These are phyloP conservation scores for Calonectria pauciramosa DNA, from an alignment of 2,329 filamentous ascomycete species.

Conservation along the genomic window DNA sequence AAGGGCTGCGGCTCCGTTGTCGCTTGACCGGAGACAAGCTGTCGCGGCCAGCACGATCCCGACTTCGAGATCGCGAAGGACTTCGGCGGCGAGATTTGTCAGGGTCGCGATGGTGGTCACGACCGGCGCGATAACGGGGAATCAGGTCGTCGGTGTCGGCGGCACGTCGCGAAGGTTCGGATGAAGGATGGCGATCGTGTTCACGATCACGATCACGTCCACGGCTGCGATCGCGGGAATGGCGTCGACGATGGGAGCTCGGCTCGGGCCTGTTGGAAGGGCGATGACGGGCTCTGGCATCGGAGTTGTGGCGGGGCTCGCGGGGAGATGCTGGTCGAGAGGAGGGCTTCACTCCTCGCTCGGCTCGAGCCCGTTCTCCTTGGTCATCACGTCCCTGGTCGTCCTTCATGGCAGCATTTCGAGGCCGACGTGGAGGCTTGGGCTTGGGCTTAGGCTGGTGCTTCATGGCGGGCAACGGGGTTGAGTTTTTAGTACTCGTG, in stretches of 20 bases:
- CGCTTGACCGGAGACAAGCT: slow-evolving; percentile 58
- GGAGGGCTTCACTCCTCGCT: slow-evolving; percentile 51
- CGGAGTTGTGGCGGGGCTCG: slow-evolving; percentile 47
- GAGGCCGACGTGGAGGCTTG: slow-evolving; percentile 52
- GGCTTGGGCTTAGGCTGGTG: slow-evolving; percentile 48
- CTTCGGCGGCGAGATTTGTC: slow-evolving; percentile 51
- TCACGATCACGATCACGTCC: slow-evolving; percentile 52
- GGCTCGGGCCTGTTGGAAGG: slow-evolving; percentile 50
- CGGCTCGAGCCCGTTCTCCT: slow-evolving; percentile 53
- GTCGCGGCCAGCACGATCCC: slow-evolving; percentile 46
- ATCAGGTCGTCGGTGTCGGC: slow-evolving; percentile 54
- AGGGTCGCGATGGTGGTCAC: slow-evolving; percentile 47
- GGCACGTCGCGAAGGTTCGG: slow-evolving; percentile 45
- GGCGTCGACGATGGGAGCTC: slow-evolving; percentile 53
- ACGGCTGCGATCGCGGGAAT: slow-evolving; percentile 56
- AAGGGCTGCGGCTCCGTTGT: slow-evolving; percentile 58
- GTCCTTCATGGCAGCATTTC: slow-evolving; percentile 59
- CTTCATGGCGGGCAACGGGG: slow-evolving; percentile 47
- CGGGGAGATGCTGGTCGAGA: slow-evolving; percentile 50
- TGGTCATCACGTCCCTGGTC: slow-evolving; percentile 53
- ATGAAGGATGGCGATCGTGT: slow-evolving; percentile 46
- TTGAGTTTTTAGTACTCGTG: slow-evolving; percentile 57
- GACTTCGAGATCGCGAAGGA: slow-evolving; percentile 53
- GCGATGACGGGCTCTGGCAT: slow-evolving; percentile 49
- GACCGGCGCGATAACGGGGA: slow-evolving; percentile 53